A percentile compares a stretch with the other conserved stretches of the same genome.
Evolutionary conservation across 2,329 filamentous ascomycete species (phyloP).

Genomic region (Ophiostoma ulmi): DNA sequence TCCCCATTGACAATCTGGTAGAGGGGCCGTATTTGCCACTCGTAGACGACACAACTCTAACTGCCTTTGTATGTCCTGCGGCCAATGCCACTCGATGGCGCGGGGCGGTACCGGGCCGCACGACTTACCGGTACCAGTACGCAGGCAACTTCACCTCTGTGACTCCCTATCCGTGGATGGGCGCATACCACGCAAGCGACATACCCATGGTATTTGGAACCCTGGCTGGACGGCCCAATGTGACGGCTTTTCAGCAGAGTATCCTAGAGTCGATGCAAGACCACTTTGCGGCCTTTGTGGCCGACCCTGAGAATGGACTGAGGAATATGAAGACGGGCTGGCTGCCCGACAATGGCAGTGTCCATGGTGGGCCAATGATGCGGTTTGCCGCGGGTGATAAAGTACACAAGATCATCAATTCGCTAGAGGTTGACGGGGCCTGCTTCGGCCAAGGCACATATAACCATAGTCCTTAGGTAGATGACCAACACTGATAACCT

Average conservation of each 20-base stretch:
- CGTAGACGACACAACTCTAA: slow-evolving; percentile 24
- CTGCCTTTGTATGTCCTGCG: slow-evolving; percentile 43
- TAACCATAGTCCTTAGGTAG: background rate
- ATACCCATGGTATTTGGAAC: slow-evolving; percentile 44
- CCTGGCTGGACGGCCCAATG: background rate
- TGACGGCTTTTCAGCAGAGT: background rate
- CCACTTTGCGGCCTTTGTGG: background rate
- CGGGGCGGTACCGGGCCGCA: slow-evolving; percentile 34
- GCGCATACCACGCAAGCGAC: slow-evolving; percentile 47
- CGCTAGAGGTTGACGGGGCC: background rate
- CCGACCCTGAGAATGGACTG: background rate
- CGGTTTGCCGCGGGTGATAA: background rate
- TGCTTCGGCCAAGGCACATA: background rate
- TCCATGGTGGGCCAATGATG: background rate
- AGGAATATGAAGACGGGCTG: background rate
- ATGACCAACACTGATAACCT: background rate
- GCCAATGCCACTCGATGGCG: slow-evolving; percentile 35
- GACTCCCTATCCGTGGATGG: slow-evolving; percentile 39
- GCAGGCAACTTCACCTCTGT: slow-evolving; percentile 47
- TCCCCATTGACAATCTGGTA: slow-evolving; percentile 29
- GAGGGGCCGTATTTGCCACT: background rate
- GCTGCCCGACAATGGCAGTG: background rate
- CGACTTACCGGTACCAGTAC: slow-evolving; percentile 44
- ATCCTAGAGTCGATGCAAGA: background rate
- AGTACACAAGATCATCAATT: background rate